Base-by-base conservation (phyloP, 73 alveolate species). In the Symbiodinium natans region DNA sequence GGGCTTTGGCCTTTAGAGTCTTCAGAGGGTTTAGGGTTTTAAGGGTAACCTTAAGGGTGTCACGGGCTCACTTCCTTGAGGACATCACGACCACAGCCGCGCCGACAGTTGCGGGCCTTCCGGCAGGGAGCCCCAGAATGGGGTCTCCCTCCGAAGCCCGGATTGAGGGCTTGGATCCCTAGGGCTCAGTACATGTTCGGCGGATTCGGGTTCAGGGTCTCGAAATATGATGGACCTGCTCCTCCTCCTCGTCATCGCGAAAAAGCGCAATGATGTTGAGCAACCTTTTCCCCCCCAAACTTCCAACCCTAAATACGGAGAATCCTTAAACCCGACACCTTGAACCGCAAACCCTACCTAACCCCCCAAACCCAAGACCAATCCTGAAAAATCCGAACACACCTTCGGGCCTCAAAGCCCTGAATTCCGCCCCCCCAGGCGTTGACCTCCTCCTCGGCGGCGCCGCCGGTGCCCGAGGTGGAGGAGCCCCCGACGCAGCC, bases 401-500 rank as follows among this genome's bases (percentile, higher is more conserved):
- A 6, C 77, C 77, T 59, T 59, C 17, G 63, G 63, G 63, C 17
- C 63, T 48, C 17, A 8, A 11, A 43, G 6, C 56, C 56, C 56
- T 8, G 56, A 6, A 46, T 2, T 41, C 27, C 41, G 54, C 3
- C 17, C 9, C 89, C 89, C 48, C 3, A 89, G 96, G 88, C 96
- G 43, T 10, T 82, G 40, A 89, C 96, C 88, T 56, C 96, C 19
- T 42, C 31, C 29, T 34, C 54, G 1, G 34, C 29, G 25, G 96
- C 42, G 52, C 33, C 40, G 77, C 38, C 48, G 29, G 19, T 77
- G 11, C 48, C 87, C n/a, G 73, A 46, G 39, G 31, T 84, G 48
- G 19, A 84, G 43, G 41, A 34, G 31, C 77, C 96, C 1, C 88
- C 96, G 3, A 46, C 74, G 31, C 54, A 40, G 88, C 96, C 96